Base-by-base conservation (phyloP, 495 filamentous ascomycete genomes). In the Sporormia fimetaria region DNA sequence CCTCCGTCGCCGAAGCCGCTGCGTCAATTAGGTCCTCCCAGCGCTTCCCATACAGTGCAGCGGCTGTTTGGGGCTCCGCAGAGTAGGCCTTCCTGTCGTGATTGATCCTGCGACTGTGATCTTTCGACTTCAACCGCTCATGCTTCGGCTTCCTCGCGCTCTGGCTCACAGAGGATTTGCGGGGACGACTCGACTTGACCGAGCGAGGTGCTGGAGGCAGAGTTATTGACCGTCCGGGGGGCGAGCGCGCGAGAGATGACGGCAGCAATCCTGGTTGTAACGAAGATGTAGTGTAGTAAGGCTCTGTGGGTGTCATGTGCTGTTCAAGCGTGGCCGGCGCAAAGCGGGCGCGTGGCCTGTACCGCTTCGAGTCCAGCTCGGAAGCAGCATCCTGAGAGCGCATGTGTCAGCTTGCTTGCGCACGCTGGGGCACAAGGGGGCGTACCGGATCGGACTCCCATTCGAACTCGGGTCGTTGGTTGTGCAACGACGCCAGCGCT, bases 11-110 rank as follows among this genome's bases (percentile, higher is more conserved):
- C 24, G 83, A 92, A 11, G 86, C 80, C 16, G 83, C 83, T 7
- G 87, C 87, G 61, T 94, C 87, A 41, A 94, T 87, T 45, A 94
- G 63, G 60, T 94, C 87, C 61, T 93, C 84, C 87, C 87, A 94
- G 54, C 87, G 70, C 66, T 87, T 88, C 27, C 84, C 83, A 59
- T 78, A 83, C 30, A 79, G 73, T 47, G 72, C 75, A 6, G 73
- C 73, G n/a, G 69, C 74, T 21, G 54, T 51, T 21, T 76, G 70
- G 11, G 87, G 84, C 58, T 93, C 87, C 17, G 83, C 82, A 2
- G 85, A 92, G 44, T 78, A 73, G 16, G 83, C 82, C 59, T 92
- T 93, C 34, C 84, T 70, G 42, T 76, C 71, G 23, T 80, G 73
- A 51, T 80, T 86, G 7, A 78, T 73, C 47, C 80, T 69, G 44